These are phyloP conservation scores for Stylosanthes scabra DNA, from an alignment of 331 rosid genomes.

Conservation along the genomic window DNA sequence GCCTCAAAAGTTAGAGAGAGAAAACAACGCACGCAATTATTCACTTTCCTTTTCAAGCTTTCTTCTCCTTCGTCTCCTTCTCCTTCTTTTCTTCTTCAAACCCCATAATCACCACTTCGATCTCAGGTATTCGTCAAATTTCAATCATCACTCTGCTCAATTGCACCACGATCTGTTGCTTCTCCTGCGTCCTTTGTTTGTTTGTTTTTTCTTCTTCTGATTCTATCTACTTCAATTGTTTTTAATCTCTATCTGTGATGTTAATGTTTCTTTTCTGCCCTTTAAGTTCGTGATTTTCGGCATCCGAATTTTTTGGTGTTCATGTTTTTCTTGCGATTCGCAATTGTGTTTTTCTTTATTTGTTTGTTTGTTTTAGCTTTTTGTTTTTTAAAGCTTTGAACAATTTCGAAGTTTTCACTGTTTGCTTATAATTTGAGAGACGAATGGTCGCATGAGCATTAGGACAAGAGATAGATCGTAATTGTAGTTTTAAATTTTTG, in stretches of 20 bases:
- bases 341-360: too few relatives aligned
- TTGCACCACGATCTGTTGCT: not conserved
- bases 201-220: not conserved
- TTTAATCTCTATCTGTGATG: slow-evolving; percentile 16
- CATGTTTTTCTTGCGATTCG: not conserved
- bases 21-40: slow-evolving; percentile 51
- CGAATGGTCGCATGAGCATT: slow-evolving; percentile 28
- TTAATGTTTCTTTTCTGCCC: slow-evolving; percentile 25
- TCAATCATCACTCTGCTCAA: slow-evolving; percentile 31
- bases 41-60: slow-evolving; percentile 50
- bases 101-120: slow-evolving; percentile 49
- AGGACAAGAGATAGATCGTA: slow-evolving; percentile 37
- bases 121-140: slow-evolving; percentile 58
- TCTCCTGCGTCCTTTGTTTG: slow-evolving; percentile 12
- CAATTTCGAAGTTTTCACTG: not conserved
- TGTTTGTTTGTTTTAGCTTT: too few relatives aligned
- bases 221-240: not conserved
- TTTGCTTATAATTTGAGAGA: slow-evolving; percentile 26
- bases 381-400: slow-evolving; percentile 7
- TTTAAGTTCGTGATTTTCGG: not conserved
- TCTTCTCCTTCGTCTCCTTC: slow-evolving; percentile 14
- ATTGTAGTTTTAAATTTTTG: not conserved
- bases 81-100: too few relatives aligned
- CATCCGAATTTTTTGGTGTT: not conserved
- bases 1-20: slow-evolving; percentile 65